These are phyloP conservation scores for Fusarium verrucosum DNA, from an alignment of 2,329 filamentous ascomycete species.

Conservation along the genomic window DNA sequence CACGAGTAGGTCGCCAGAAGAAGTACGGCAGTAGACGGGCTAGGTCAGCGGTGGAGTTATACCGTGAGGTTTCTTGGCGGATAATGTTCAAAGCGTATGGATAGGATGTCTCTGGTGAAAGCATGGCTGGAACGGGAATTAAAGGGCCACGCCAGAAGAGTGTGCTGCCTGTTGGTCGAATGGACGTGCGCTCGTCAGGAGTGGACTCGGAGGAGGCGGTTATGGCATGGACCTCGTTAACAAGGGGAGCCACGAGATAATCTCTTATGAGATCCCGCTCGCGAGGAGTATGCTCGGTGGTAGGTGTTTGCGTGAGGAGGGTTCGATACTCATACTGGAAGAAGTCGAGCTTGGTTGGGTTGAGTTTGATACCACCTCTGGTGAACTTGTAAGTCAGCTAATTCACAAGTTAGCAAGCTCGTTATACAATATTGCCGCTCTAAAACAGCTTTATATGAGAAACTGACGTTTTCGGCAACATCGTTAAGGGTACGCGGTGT, in stretches of 20 bases:
- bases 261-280: conserved; percentile 31
- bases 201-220: conserved; percentile 25
- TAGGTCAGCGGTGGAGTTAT: conserved; percentile 37
- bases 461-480: conserved; percentile 72
- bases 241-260: conserved; percentile 37
- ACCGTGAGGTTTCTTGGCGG: conserved; percentile 37
- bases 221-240: conserved; percentile 41
- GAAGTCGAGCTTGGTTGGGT: conserved; percentile 80
- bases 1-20: conserved; percentile 50
- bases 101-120: conserved; percentile 20
- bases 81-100: conserved; percentile 39
- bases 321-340: conserved; percentile 75
- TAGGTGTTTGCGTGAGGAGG: conserved; percentile 45
- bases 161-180: conserved; percentile 34
- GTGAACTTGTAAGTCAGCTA: conserved; percentile 90
- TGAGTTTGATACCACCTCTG: conserved; percentile 86
- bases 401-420: conserved; percentile 36
- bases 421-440: too few relatives aligned
- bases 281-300: conserved; percentile 34
- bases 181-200: conserved; percentile 5
- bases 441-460: not conserved
- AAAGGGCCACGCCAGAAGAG: conserved; percentile 41
- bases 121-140: conserved; percentile 42
- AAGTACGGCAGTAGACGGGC: conserved; percentile 50
- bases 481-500: conserved; percentile 66